Evolutionary conservation across 768 basidiomycete genomes (phyloP), one percentile per base, ranked within the genome.

Genomic region (Fomitopsis serialis): DNA sequence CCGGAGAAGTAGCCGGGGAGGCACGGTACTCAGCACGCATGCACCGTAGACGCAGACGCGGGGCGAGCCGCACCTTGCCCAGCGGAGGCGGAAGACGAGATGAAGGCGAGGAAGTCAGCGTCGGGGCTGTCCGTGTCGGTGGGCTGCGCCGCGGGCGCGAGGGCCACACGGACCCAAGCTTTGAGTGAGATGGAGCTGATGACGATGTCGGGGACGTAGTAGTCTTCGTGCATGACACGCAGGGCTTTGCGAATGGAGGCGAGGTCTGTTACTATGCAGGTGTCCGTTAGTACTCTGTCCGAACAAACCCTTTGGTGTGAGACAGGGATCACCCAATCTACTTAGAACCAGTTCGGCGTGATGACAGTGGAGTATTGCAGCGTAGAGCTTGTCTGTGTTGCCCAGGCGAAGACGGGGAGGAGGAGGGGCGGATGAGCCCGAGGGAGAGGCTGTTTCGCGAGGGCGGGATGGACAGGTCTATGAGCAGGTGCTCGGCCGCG

Each of bases 271-370:
- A n/a, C n/a, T n/a, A 99, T 81, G 53, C 80, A 70, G 34, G 80
- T 74, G 27, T 83, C 79, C 0, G 96, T 92, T 17, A 99, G 74
- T 2, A 85, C 74, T 71, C 94, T 98, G 57, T 3, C 35, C 27
- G 7, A 8, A 17, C 25, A 4, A n/a, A n/a, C n/a, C 19, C n/a
- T 15, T 40, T 44, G 47, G 54, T 51, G 22, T 48, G 19, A 27
- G 24, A 53, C 36, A 54, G 23, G 53, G 45, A 21, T 12, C 24
- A 23, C 85, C 68, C 66, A 95, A 93, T 98, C 96, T 56, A 88
- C 89, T 74, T 99, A 96, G 61, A 94, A 99, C 82, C 94, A 97
- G 65, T 99, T 99, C 0, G 97, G 97, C 0, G 97, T 93, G 58
- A 98, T 98, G 45, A 98, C 84, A 0, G 90, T 90, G 2, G 97